Evolutionary conservation across 208 protist genomes (phyloP), one percentile per base, ranked within the genome.

Genomic region (Trypanosoma boissoni): DNA sequence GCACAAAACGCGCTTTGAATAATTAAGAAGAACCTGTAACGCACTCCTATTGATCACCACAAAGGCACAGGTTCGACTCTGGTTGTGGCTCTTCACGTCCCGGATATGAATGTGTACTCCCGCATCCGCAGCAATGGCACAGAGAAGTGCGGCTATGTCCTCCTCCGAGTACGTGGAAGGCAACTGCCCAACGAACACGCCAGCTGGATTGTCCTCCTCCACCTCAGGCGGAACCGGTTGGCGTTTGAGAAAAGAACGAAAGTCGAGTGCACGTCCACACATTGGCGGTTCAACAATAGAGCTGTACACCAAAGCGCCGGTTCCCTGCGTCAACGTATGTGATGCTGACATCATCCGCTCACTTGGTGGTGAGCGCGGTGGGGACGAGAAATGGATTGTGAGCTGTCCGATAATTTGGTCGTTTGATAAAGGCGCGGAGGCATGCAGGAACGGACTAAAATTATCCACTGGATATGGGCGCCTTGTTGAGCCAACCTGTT

Each of bases 21-120:
- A 92, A 6, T 67, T 59, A 9, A 92, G 52, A 6, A 92, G 68
- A 1, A 74, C 58, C 9, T 42, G 29, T 1, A 89, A 58, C 6
- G 79, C 79, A 34, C 72, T 60, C 10, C 68, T 62, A 58, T 92
- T 92, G 48, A 89, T 69, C 71, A 87, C 74, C 9, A 92, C 72
- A 66, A 92, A 92, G n/a, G 86, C 86, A 54, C 86, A 92, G 4
- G 86, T 89, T 10, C 79, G 81, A 45, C 87, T 81, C n/a, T 77
- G 74, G 55, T 78, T 78, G 68, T 92, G 86, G 45, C 73, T 80
- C 67, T 92, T 92, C 41, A 92, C 81, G 50, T 88, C 81, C 29
- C 79, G 74, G 12, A 88, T 77, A 49, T 88, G 73, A 45, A 92
- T 77, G 3, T 58, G 32, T 28, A 77, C 65, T 9, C 73, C 73